These are phyloP conservation scores for Astrothelium macrocarpum DNA, from an alignment of 495 filamentous ascomycete genomes.

Conservation along the genomic window DNA sequence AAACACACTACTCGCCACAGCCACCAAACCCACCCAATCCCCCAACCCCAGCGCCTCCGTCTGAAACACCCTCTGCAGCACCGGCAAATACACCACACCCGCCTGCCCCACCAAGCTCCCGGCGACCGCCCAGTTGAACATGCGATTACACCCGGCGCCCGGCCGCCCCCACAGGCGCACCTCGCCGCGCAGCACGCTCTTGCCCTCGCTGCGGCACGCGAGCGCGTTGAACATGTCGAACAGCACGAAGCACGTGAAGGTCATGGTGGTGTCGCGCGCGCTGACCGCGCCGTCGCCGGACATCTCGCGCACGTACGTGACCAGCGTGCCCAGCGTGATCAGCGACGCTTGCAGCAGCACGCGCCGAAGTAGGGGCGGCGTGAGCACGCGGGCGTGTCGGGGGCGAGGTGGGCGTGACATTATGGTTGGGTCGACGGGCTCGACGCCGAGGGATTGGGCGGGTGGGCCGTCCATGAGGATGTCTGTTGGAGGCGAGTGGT, in stretches of 20 bases:
- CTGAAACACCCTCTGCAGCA: constrained; percentile 88
- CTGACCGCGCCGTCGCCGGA: constrained; percentile 62
- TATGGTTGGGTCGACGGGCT: constrained; percentile 87
- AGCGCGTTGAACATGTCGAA: constrained; percentile 99
- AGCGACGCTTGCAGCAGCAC: constrained; percentile 80
- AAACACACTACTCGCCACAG: constrained; percentile 78
- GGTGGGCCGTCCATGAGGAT: constrained; percentile 99
- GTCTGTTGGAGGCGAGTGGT: constrained; percentile 43
- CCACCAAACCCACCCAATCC: constrained; percentile 62
- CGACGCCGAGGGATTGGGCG: constrained; percentile 92
- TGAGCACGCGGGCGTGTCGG: constrained; percentile 76
- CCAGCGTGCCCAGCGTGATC: constrained; percentile 85
- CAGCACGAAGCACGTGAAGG: constrained; percentile 94
- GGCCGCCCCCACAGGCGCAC: constrained; percentile 69
- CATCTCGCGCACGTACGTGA: constrained; percentile 88
- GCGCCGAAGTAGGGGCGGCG: constrained; percentile 64
- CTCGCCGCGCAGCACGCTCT: constrained; percentile 79
- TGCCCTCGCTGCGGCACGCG: constrained; percentile 82
- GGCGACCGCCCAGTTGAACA: constrained; percentile 92
- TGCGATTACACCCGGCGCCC: constrained; percentile 74
- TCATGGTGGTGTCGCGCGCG: constrained; percentile 96
- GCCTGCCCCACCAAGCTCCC: constrained; percentile 76
- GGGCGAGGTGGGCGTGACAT: constrained; percentile 87
- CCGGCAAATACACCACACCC: constrained; percentile 86
- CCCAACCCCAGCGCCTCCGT: constrained; percentile 69